Base-by-base conservation (phyloP, 2,329 filamentous ascomycete species). In the Colletotrichum sansevieriae region DNA sequence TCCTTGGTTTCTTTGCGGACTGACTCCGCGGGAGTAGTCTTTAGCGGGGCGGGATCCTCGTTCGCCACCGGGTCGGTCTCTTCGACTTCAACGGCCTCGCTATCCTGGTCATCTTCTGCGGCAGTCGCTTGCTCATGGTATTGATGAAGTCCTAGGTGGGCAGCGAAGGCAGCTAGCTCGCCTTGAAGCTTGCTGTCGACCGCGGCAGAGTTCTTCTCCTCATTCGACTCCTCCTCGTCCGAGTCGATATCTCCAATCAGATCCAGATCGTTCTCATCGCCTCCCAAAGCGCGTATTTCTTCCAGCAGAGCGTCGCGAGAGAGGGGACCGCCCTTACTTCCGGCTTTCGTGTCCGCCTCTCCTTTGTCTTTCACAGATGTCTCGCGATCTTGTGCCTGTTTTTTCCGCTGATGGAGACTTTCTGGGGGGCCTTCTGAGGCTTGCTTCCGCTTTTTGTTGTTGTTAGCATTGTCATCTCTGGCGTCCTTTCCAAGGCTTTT, bases 251-350 rank as follows among this genome's bases (percentile, higher is more conserved):
- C 87, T 47, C 83, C 85, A 61, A 92, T 84, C 39, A 92, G 83
- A 41, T 88, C 85, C 49, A 90, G 76, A 71, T 92, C 90, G 47
- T 88, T 83, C 76, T 91, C 87, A 61, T 90, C 88, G 13, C 90
- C 90, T 3, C 89, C 90, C 2, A 92, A 80, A 13, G 87, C 88
- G 71, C 84, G 82, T 70, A 92, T 92, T 74, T 92, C 90, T 64
- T 88, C 84, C 8, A 92, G 79, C 4, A 92, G 79, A 12, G 78
- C 75, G 37, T 81, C 79, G n/a, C 77, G 72, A 9, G 68, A 66
- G 12, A 71, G 57, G 10, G 25, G 12, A 8, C 55, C 49, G 12
- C 43, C 51, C 11, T 51, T 60, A 29, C 52, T 49, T 6, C 37
- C 12, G 56, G 13, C 46, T 29, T 44, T 56, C n/a, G 25, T n/a